A percentile compares a stretch with the other conserved stretches of the same genome.
Conservation (phyloP, 1,139 yeast species). For the Yamadazyma triangularis region DNA sequence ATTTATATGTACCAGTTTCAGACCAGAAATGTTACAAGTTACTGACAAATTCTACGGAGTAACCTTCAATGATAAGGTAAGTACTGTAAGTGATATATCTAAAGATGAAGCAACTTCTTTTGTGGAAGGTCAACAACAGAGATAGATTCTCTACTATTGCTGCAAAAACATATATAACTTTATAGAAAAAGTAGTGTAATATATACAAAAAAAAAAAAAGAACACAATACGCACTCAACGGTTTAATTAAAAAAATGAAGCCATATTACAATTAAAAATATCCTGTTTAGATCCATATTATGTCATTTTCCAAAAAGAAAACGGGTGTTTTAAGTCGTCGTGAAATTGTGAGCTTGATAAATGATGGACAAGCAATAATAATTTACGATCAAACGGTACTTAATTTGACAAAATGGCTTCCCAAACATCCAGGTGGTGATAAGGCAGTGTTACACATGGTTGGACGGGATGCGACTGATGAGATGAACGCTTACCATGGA, state of each 20-base stretch:
- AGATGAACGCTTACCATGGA: conserved; percentile 78
- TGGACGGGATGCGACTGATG: conserved; percentile 89
- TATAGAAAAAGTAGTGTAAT: too few species aligned
- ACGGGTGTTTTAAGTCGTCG: conserved; percentile 10
- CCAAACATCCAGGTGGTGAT: conserved; percentile 84
- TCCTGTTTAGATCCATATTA: too few species aligned
- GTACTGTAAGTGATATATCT: conserved; percentile 68
- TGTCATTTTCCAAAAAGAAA: too few species aligned
- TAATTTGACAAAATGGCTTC: conserved; percentile 66
- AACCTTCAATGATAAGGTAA: conserved; percentile 75
- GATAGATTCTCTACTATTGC: too few species aligned
- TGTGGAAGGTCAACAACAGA: conserved; percentile 58
- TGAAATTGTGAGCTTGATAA: conserved; percentile 46
- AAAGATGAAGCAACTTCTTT: conserved; percentile 74
- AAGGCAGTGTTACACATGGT: conserved; percentile 78
- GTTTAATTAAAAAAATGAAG: too few species aligned
- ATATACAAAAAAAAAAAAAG: too few species aligned
- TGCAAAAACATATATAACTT: too few species aligned
- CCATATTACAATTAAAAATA: too few species aligned
- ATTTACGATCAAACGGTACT: conserved; percentile 60
- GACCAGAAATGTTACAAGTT: conserved; percentile 86
- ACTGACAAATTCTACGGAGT: conserved; percentile 91
- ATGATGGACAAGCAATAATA: conserved; percentile 65
- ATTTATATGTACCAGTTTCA: conserved; percentile 92
- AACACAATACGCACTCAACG: too few species aligned